These are phyloP conservation scores for Sindora glabra DNA, from an alignment of 306 rosid genomes.

Conservation along the genomic window DNA sequence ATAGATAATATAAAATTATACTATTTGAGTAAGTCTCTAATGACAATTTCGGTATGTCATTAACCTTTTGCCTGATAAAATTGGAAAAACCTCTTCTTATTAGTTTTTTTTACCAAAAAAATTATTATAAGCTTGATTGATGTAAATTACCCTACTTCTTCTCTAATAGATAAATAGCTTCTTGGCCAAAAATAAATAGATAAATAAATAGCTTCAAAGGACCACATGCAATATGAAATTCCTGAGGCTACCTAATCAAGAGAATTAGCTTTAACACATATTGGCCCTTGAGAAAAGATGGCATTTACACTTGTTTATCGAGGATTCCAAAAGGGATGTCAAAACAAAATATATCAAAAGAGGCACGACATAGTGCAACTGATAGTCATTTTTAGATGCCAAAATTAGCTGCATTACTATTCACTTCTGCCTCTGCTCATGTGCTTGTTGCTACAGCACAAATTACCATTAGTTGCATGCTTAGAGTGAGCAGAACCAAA, in stretches of 20 bases:
- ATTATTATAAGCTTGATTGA: no score
- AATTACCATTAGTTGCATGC: no score
- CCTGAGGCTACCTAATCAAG: background rate
- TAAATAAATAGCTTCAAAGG: no score
- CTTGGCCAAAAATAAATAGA: no score
- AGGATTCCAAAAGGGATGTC: background rate
- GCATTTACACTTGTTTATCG: background rate
- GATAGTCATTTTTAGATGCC: background rate
- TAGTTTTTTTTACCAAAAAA: no score
- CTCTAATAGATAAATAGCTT: background rate
- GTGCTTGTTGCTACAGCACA: no score
- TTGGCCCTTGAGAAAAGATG: background rate
- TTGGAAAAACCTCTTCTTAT: no score
- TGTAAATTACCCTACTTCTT: background rate
- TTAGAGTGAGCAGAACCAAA: background rate
- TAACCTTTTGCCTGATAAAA: no score
- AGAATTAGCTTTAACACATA: slow-evolving; percentile 1
- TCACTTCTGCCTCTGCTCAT: background rate
- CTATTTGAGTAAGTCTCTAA: no score
- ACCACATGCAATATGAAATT: background rate
- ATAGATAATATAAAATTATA: no score
- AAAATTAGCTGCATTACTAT: background rate
- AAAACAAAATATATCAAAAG: background rate
- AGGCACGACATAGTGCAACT: background rate
- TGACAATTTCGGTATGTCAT: no score